Base-by-base conservation (phyloP, 2,329 filamentous ascomycete species). In the Aspergillus fumigatus region DNA sequence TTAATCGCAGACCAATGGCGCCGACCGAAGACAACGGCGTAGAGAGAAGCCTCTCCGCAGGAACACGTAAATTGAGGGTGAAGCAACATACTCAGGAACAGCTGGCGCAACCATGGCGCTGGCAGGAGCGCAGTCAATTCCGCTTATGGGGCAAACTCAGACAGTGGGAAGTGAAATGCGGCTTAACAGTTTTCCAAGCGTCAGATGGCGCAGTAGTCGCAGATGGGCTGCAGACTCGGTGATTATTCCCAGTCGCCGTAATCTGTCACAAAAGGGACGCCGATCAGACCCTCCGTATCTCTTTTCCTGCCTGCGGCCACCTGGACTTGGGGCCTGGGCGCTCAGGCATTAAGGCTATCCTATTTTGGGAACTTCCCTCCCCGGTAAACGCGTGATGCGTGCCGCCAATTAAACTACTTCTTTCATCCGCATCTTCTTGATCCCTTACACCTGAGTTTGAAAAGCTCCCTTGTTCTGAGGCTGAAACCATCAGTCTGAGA, bases 41-140 rank as follows among this genome's bases (percentile, higher is more conserved):
- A 60, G 59, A 60, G 57, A 60, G 54, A 64, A 45, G 43, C 43
- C 43, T 45, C 41, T 11, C 21, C 60, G 59, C 61, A 59, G 65
- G 64, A 64, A 67, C 66, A 69, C 63, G 65, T 68, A 64, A 64
- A 63, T 54, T 35, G 59, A 55, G 55, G 59, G 63, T 55, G 53
- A 52, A 66, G 50, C 35, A 50, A 77, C 86, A 69, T 80, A 90
- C 88, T 90, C 88, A 65, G 88, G 88, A 62, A 90, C 86, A 71
- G 87, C 87, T 73, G 88, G 88, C 77, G 85, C 83, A 73, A 89
- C 83, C 87, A 89, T 89, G 69, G 77, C 77, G 78, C 67, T 58
- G 58, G 63, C 61, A 67, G 50, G 50, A 58, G 61, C 63, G 65
- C 61, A 60, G 57, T 51, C 17, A 45, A 45, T 35, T 43, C 52